Base-by-base conservation (phyloP, 108 stramenopile genomes). In the Schizochytrium sp. region DNA sequence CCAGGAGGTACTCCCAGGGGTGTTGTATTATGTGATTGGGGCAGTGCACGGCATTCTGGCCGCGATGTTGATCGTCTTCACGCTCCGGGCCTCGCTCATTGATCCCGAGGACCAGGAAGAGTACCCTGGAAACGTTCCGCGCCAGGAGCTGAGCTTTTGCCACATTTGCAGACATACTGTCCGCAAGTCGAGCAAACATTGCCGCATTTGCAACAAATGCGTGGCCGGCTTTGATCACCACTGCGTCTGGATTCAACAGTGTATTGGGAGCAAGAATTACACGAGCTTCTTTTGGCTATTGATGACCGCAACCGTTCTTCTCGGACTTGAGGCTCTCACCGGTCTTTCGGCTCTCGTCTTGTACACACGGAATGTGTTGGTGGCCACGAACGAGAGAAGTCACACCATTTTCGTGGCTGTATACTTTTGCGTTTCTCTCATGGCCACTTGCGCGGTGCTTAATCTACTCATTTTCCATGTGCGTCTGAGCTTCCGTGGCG, bases 161-260 rank as follows among this genome's bases (percentile, higher is more conserved):
- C 96, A 96, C 96, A 93, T 96, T 25, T 97, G 97, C 89, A 93
- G 95, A 47, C 90, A 89, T 45, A 91, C 95, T 12, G 96, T 96
- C 8, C 88, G 91, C 57, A 87, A 90, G 29, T 88, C 95, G 63
- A 94, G 95, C 58, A 97, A 96, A 96, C 97, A 98, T 87, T 98
- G 97, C 94, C 95, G 96, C 88, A 97, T 94, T 87, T 98, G 97
- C 90, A 94, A 98, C 90, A 98, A 98, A 89, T 98, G 97, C 91
- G 96, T 97, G 23, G 88, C 90, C 60, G 89, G 91, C n/a, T 98
- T 98, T 90, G 97, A 98, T 91, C 97, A 98, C 91, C 97, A 98
- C 90, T 98, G 97, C 92, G 93, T 95, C 90, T 98, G 97, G 97
- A 95, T 98, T 88, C 97, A 98, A 60, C 97, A 96, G 12, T 97